Evolutionary conservation across 176 grass and related monocot genomes (phyloP).

Genomic region (Tillandsia fasciculata): DNA sequence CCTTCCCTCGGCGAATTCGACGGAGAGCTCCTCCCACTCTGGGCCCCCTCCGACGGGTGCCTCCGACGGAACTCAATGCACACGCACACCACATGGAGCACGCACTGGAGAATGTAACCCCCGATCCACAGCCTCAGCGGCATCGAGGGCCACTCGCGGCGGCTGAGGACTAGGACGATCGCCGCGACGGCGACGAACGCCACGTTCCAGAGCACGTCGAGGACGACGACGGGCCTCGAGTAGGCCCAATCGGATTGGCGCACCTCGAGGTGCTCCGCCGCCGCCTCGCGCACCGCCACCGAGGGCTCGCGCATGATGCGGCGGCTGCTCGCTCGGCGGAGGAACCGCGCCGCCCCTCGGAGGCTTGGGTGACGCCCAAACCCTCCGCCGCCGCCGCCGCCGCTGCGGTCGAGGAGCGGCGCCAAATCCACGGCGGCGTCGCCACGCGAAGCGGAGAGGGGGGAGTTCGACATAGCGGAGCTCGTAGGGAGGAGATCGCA

Average conservation of each 20-base stretch:
- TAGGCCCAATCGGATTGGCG: constrained; percentile 74
- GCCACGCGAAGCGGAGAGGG: not conserved
- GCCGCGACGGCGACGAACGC: constrained; percentile 16
- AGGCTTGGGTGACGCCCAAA: constrained; percentile 14
- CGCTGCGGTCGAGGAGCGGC: constrained; percentile 40
- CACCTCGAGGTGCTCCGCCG: constrained; percentile 58
- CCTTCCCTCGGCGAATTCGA: constrained; percentile 2
- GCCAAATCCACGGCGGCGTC: constrained; percentile 23
- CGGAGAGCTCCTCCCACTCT: constrained; percentile 2
- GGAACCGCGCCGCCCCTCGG: constrained; percentile 35
- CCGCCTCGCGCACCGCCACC: constrained; percentile 38
- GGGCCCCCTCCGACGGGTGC: constrained; percentile 3
- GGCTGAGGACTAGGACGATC: constrained; percentile 20
- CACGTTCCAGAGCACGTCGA: constrained; percentile 47
- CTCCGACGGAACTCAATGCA: constrained; percentile 20
- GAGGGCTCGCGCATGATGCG: constrained; percentile 40
- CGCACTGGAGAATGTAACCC: constrained; percentile 36
- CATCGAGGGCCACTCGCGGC: constrained; percentile 25
- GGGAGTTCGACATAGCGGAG: not conserved
- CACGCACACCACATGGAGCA: constrained; percentile 31
- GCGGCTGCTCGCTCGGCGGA: constrained; percentile 29
- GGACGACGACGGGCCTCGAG: constrained; percentile 35
- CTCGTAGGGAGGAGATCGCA: not conserved
- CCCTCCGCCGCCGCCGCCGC: constrained; percentile 5
- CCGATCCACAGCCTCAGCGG: constrained; percentile 33